Percentiles rank a stretch among this genome's conserved stretches.
These are phyloP conservation scores for Pleurotus citrinopileatus DNA, from an alignment of 768 basidiomycete genomes.

Conservation along the genomic window DNA sequence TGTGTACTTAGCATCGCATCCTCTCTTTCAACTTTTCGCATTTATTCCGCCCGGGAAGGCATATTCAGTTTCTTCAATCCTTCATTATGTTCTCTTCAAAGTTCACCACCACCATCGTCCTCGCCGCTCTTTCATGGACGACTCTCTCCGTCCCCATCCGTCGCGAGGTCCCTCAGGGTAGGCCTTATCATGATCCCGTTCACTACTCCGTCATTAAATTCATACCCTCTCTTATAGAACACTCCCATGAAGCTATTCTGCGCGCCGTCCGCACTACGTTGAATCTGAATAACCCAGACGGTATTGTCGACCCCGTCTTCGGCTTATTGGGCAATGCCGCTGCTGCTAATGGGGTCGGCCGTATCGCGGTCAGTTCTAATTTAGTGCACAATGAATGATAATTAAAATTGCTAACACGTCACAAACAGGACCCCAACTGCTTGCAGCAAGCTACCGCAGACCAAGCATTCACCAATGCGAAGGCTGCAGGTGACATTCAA, in stretches of 20 bases:
- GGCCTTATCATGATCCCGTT: neutral
- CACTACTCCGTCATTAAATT: neutral
- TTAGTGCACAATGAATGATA: neutral
- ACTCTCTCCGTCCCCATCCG: constrained; percentile 41
- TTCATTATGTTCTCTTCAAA: constrained; percentile 35
- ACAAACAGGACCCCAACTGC: constrained; percentile 50
- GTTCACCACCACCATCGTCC: constrained; percentile 26
- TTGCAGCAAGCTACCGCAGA: constrained; percentile 66
- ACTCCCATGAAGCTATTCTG: constrained; percentile 61
- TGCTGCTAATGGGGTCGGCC: constrained; percentile 51
- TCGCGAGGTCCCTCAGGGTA: constrained; percentile 68
- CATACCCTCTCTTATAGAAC: constrained; percentile 37
- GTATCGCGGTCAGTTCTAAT: constrained; percentile 40
- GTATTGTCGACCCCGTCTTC: constrained; percentile 61
- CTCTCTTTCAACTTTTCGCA: constrained; percentile 18
- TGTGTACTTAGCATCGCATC: constrained; percentile 29
- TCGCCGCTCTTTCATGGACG: constrained; percentile 31
- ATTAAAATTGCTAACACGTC: neutral
- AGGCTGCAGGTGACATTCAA: constrained; percentile 53
- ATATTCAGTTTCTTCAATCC: constrained; percentile 14
- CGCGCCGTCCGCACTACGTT: constrained; percentile 47
- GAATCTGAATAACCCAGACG: constrained; percentile 53
- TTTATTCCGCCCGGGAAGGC: constrained; percentile 21
- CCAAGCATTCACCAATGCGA: constrained; percentile 73
- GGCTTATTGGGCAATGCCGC: constrained; percentile 64